Percentiles rank a stretch among this genome's conserved stretches.
These are phyloP conservation scores for Trametes punicea DNA, from an alignment of 768 basidiomycete species.

Conservation along the genomic window DNA sequence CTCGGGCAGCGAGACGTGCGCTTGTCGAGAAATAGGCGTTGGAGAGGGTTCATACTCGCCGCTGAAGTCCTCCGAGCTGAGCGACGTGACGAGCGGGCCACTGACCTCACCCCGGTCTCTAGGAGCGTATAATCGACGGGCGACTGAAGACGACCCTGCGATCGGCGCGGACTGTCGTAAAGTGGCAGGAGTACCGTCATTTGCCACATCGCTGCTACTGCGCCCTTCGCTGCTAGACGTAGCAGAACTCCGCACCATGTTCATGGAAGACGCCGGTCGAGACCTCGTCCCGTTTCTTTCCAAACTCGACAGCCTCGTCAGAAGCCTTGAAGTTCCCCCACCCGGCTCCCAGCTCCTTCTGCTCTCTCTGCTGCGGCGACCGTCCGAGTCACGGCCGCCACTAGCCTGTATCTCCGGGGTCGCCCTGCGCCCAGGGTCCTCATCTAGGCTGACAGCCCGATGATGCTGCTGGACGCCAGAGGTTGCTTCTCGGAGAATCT, in stretches of 20 bases:
- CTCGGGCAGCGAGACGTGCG: conserved; percentile 32
- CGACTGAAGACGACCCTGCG: conserved; percentile 31
- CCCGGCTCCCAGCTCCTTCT: conserved; percentile 44
- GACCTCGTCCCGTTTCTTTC: conserved; percentile 17
- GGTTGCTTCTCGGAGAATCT: conserved; percentile 57
- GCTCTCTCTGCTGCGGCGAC: conserved; percentile 49
- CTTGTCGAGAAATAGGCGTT: conserved; percentile 39
- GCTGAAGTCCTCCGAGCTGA: conserved; percentile 27
- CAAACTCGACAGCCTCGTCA: conserved; percentile 30
- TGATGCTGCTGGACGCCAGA: conserved; percentile 38
- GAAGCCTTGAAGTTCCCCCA: conserved; percentile 21
- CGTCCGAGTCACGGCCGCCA: conserved; percentile 52
- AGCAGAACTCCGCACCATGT: conserved; percentile 22
- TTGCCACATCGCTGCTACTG: conserved; percentile 17
- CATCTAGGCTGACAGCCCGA: conserved; percentile 53
- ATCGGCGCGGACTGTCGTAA: conserved; percentile 18
- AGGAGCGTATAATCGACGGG: conserved; percentile 55
- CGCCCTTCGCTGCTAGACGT: conserved; percentile 32
- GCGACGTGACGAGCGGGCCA: conserved; percentile 12
- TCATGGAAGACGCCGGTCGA: conserved; percentile 18
- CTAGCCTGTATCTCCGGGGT: conserved; percentile 35
- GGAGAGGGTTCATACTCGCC: conserved; percentile 45
- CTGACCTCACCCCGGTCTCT: conserved; percentile 44
- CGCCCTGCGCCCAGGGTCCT: conserved; percentile 38
- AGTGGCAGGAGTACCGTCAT: conserved; percentile 24